Conservation (phyloP, 257 asterid species). For the Misopates orontium region DNA sequence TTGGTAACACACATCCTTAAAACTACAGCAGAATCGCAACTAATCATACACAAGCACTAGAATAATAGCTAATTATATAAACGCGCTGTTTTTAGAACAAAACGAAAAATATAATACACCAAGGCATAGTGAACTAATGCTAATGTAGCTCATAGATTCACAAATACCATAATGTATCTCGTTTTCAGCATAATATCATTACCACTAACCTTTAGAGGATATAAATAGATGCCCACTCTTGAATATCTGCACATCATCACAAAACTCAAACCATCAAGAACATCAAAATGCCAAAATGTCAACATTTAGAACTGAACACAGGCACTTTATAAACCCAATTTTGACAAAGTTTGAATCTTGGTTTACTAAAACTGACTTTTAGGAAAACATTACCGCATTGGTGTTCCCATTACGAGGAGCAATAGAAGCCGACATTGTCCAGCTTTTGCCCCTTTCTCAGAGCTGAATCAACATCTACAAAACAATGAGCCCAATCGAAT, state of each 20-base stretch:
- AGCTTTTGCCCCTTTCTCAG: conserved; percentile 10
- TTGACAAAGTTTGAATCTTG: no score
- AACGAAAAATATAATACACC: background rate
- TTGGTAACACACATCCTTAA: background rate
- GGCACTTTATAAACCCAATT: no score
- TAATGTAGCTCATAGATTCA: conserved; percentile 4
- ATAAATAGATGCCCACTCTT: conserved; percentile 96
- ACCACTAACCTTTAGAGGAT: conserved; percentile 93
- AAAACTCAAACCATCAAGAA: conserved; percentile 7
- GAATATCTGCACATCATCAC: conserved; percentile 79
- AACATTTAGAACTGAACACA: no score
- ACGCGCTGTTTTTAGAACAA: no score
- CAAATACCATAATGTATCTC: no score
- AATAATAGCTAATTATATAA: conserved; percentile 25
- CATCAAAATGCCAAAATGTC: conserved; percentile 19
- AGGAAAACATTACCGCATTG: conserved; percentile 59
- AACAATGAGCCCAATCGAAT: conserved; percentile 35
- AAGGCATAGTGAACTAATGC: conserved; percentile 15
- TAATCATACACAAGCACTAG: background rate
- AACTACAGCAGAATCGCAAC: background rate
- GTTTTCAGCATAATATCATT: no score
- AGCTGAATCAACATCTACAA: conserved; percentile 32
- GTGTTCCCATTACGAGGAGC: conserved; percentile 86
- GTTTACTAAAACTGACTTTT: conserved; percentile 41
- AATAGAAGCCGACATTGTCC: conserved; percentile 71